Base-by-base conservation (phyloP, 345 rosid genomes). In the Populus tremula region DNA sequence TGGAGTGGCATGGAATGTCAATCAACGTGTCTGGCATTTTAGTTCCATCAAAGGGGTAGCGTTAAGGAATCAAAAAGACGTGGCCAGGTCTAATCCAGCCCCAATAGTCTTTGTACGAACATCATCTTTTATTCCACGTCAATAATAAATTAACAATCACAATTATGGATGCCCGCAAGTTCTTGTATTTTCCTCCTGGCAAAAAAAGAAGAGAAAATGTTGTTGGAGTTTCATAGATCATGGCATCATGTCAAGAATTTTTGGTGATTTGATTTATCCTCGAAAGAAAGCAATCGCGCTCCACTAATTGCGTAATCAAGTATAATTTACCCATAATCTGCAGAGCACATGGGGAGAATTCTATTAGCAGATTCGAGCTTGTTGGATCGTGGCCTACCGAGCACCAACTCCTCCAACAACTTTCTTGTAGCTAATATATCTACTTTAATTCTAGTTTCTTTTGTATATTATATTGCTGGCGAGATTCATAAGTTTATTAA, bases 1-100 rank as follows among this genome's bases (percentile, higher is more conserved):
- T 20, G 23, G 8, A 21, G 27, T n/a, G 63, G 63, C 27, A 56
- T 56, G 27, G 27, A n/a, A n/a, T 21, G 27, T n/a, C 63, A n/a
- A n/a, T 9, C 63, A n/a, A 73, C 76, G 76, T 73, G 76, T 17
- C 38, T 23, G 56, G 76, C 76, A 73, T 41, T 41, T 62, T 27
- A 62, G 56, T 20, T 62, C 23, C 70, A 20, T 20, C 12, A 14
- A 8, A 65, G 33, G 9, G 4, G 21, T 5, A 21, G 6, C 21
- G 8, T 50, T 20, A 17, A 39, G 49, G 71, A 33, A 64, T 64
- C 29, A 35, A 23, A 10, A 67, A 59, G 47, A 53, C 78, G 78
- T 76, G 72, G 50, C 72, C 50, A 35, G 36, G 33, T 67, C 53
- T 67, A n/a, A 35, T n/a, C 33, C 13, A 33, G 14, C 2, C 23